phyloP scores from a whole-genome alignment of 1,284 basidiomycete species.

The Sanguinoderma infundibulare region DNA sequence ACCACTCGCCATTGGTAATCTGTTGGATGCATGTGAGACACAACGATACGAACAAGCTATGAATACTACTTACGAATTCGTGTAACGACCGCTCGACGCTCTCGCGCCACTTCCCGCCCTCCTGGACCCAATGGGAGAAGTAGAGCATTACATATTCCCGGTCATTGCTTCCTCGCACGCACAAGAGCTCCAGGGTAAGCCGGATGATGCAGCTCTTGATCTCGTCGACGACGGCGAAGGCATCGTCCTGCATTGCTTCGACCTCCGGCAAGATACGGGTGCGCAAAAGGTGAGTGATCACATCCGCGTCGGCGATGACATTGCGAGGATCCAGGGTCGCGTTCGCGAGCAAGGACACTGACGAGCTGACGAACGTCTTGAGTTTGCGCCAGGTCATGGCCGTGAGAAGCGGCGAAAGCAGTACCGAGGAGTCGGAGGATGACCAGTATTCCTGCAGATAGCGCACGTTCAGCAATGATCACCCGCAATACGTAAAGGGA shows the following conservation, averaged over 20 bases:
- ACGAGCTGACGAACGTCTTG: constrained; percentile 45
- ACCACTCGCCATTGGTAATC: constrained; percentile 51
- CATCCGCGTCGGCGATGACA: constrained; percentile 31
- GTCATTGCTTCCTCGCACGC: constrained; percentile 36
- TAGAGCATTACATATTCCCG: constrained; percentile 36
- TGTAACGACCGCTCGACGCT: constrained; percentile 46
- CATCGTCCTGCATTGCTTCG: constrained; percentile 37
- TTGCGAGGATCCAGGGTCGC: constrained; percentile 19
- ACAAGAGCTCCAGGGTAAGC: constrained; percentile 47
- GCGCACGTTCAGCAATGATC: background rate
- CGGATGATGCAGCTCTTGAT: constrained; percentile 37
- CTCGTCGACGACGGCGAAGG: constrained; percentile 25
- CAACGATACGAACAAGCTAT: background rate
- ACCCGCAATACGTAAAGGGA: background rate
- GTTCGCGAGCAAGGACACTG: constrained; percentile 40
- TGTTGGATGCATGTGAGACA: constrained; percentile 26
- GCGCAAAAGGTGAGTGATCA: constrained; percentile 48
- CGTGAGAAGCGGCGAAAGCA: constrained; percentile 35
- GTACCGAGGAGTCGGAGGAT: constrained; percentile 34
- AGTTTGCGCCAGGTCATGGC: constrained; percentile 41
- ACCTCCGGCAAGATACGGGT: constrained; percentile 55
- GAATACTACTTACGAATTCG: constrained; percentile 41
- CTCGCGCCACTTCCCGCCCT: constrained; percentile 45
- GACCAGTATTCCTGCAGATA: constrained; percentile 53
- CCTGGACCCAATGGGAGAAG: constrained; percentile 47